A percentile compares a stretch with the other conserved stretches of the same genome.
Conservation (phyloP, 2,329 filamentous ascomycete genomes). For the Fusarium illudens region DNA sequence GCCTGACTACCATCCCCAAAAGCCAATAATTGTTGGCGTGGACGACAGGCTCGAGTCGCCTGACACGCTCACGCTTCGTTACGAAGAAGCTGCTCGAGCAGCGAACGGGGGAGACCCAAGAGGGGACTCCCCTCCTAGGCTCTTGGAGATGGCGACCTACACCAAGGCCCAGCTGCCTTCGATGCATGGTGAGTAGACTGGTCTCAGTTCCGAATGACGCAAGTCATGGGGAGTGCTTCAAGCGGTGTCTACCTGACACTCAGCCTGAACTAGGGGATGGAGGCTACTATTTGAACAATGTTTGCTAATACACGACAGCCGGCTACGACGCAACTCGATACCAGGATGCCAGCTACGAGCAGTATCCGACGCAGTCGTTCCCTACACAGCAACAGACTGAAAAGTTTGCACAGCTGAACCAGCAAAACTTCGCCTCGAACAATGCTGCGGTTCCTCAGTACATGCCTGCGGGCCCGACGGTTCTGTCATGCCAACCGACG, state of each 20-base stretch:
- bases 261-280: neutral
- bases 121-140: conserved; percentile 62
- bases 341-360: conserved; percentile 64
- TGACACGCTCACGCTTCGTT: conserved; percentile 63
- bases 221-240: conserved; percentile 37
- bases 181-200: conserved; percentile 76
- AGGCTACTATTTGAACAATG: neutral
- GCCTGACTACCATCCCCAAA: conserved; percentile 63
- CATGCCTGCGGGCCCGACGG: conserved; percentile 66
- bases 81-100: conserved; percentile 64
- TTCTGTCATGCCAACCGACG: conserved; percentile 75
- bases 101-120: conserved; percentile 62
- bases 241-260: neutral
- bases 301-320: conserved; percentile 44
- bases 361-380: conserved; percentile 60
- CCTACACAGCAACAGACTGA: conserved; percentile 58
- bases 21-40: conserved; percentile 63
- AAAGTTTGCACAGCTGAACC: conserved; percentile 62
- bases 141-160: conserved; percentile 59
- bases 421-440: conserved; percentile 67
- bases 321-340: conserved; percentile 69
- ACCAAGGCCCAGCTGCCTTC: conserved; percentile 81
- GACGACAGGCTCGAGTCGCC: conserved; percentile 67
- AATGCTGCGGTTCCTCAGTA: conserved; percentile 71
- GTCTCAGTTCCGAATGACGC: neutral